phyloP scores from a whole-genome alignment of 2,329 filamentous ascomycete species.

The Xylaria sp. region DNA sequence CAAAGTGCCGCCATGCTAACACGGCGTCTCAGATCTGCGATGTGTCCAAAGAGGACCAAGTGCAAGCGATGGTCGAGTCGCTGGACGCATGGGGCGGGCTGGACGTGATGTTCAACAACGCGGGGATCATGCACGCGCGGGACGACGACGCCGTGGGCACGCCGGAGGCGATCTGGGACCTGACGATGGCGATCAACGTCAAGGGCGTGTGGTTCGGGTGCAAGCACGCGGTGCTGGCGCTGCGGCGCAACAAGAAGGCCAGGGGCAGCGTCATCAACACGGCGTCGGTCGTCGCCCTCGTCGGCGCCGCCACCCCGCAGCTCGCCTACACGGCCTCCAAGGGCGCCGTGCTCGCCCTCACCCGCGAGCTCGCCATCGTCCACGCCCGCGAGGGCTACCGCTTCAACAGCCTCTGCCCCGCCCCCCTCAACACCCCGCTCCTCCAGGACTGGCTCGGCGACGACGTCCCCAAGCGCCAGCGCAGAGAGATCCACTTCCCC shows the following conservation, averaged over 20 bases:
- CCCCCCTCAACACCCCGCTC: conserved; percentile 88
- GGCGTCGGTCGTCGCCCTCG: conserved; percentile 84
- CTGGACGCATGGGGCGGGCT: conserved; percentile 86
- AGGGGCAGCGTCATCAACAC: conserved; percentile 89
- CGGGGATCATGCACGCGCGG: conserved; percentile 91
- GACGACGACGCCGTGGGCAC: conserved; percentile 83
- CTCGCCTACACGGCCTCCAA: conserved; percentile 94
- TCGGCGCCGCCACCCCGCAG: conserved; percentile 86
- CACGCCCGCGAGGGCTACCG: conserved; percentile 87
- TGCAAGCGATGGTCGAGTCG: conserved; percentile 74
- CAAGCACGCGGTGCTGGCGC: conserved; percentile 85
- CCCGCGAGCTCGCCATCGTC: conserved; percentile 87
- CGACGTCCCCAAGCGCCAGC: conserved; percentile 77
- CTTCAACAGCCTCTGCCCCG: conserved; percentile 90
- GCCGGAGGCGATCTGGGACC: conserved; percentile 89
- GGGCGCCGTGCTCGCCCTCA: conserved; percentile 88
- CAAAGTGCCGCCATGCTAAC: not conserved
- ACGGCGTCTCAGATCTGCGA: conserved; percentile 62
- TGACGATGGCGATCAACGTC: conserved; percentile 93
- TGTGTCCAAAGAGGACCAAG: conserved; percentile 82
- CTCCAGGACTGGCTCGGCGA: conserved; percentile 94
- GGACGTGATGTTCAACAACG: conserved; percentile 96
- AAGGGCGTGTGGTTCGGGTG: conserved; percentile 97
- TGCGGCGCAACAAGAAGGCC: conserved; percentile 80
- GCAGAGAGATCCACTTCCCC: conserved; percentile 90